Base-by-base conservation (phyloP, 2,329 filamentous ascomycete genomes). In the Cordyceps fumosorosea region DNA sequence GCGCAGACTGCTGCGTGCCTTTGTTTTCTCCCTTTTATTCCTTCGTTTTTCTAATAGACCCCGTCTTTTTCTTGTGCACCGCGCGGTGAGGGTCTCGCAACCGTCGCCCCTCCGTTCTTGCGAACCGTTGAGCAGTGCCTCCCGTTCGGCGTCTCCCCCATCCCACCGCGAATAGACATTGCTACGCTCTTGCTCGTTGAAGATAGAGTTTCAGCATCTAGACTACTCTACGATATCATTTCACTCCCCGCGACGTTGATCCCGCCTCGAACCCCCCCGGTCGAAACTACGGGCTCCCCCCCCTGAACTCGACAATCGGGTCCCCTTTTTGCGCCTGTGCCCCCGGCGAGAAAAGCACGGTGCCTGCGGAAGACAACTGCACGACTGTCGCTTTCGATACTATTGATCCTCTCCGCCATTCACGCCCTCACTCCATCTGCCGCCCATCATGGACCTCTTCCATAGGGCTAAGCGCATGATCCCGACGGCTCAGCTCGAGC, bases 401-500 rank as follows among this genome's bases (percentile, higher is more conserved):
- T 5, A 8, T 56, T 45, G 53, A 32, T 20, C 3, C 10, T 32
- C 18, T 44, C 40, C 16, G 34, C 40, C 22, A 32, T 32, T 8
- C 24, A 45, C 24, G 44, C 20, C 12, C 16, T 45, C 32, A 3
- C 12, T 22, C 32, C 10, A 18, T 20, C 16, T 29, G 29, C 34
- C 44, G n/a, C 20, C 56, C 60, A 64, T 67, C 72, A 86, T 85
- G 83, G 83, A 86, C 79, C 73, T 85, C 71, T 77, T 85, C 69
- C 77, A 81, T 69, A 81, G 83, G 71, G 81, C 81, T 66, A 78
- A 78, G 65, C 79, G 77, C 73, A 78, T 79, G 73, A 76, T 78
- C 62, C 79, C 81, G 45, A 73, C 74, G 61, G 69, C 73, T 59
- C 70, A 74, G 70, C 74, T 67, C 32, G 75, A 77, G 64, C 76